Conservation (phyloP, 2,329 filamentous ascomycete species). For the Diplodia mutila region DNA sequence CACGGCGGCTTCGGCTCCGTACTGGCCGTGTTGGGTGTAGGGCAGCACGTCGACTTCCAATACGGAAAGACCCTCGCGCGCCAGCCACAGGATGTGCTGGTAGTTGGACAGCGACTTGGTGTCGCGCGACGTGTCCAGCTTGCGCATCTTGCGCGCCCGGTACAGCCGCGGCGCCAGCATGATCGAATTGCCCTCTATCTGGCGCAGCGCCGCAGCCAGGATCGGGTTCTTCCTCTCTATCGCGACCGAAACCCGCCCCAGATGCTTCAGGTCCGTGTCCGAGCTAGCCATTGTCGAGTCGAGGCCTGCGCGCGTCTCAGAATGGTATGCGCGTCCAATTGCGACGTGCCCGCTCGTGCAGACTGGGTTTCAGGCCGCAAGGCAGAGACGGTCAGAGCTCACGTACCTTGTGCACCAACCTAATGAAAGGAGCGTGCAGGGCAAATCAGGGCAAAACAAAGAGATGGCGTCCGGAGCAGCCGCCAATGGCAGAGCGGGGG, state of each 20-base stretch:
- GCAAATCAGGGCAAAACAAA: background rate
- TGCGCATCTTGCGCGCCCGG: constrained; percentile 79
- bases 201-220: constrained; percentile 82
- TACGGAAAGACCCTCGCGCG: constrained; percentile 85
- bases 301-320: background rate
- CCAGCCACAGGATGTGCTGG: constrained; percentile 92
- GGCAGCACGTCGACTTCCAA: constrained; percentile 85
- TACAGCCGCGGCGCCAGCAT: constrained; percentile 84
- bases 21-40: constrained; percentile 67
- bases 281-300: constrained; percentile 78
- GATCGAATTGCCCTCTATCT: constrained; percentile 87
- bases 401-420: constrained; percentile 1
- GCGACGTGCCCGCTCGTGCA: background rate
- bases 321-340: background rate
- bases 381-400: background rate
- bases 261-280: constrained; percentile 96
- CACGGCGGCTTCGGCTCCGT: constrained; percentile 80
- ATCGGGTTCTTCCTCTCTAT: constrained; percentile 78
- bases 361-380: background rate
- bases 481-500: constrained; percentile 6
- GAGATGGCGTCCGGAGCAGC: background rate
- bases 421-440: background rate
- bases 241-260: constrained; percentile 82
- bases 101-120: constrained; percentile 83
- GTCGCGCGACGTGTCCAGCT: constrained; percentile 76